Percentiles rank a stretch among this genome's conserved stretches.
These are phyloP conservation scores for Mucor mucedo DNA, from an alignment of 371 early-diverging fungal genomes.

Conservation along the genomic window DNA sequence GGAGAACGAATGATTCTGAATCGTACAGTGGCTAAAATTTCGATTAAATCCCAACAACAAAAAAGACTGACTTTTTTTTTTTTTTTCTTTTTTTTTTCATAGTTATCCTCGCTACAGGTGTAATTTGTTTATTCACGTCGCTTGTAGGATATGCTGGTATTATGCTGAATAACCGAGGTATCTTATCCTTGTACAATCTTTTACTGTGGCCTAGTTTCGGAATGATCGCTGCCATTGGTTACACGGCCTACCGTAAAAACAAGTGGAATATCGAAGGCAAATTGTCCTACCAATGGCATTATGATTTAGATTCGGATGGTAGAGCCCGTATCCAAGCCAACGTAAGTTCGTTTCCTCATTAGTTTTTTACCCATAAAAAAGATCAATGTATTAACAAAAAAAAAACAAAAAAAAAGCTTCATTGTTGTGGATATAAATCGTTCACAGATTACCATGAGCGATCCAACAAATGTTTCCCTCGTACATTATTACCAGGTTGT, in stretches of 20 bases:
- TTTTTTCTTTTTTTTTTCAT: not conserved
- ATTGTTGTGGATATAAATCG: conserved; percentile 64
- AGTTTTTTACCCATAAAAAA: no score
- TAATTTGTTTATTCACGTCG: conserved; percentile 51
- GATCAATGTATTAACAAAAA: not conserved
- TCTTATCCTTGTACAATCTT: conserved; percentile 53
- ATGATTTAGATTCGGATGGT: conserved; percentile 38
- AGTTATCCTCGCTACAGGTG: conserved; percentile 58
- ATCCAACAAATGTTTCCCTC: conserved; percentile 64
- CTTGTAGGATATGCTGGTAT: conserved; percentile 61
- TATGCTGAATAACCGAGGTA: conserved; percentile 55
- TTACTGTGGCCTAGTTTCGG: conserved; percentile 64
- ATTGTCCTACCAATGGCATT: conserved; percentile 59
- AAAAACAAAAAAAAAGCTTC: conserved; percentile 24
- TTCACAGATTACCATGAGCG: conserved; percentile 59
- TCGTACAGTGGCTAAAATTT: conserved; percentile 35
- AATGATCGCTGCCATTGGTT: conserved; percentile 60
- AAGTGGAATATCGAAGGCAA: conserved; percentile 55
- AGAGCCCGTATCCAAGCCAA: conserved; percentile 52
- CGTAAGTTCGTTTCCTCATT: not conserved
- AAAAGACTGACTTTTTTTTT: not conserved
- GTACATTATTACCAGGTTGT: conserved; percentile 60
- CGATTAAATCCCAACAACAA: not conserved
- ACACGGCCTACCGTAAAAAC: conserved; percentile 54
- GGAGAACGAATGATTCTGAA: conserved; percentile 48